Evolutionary conservation across 176 grass and related monocot genomes (phyloP), one percentile per base, ranked within the genome.

Genomic region (Calamus simplicifolius): DNA sequence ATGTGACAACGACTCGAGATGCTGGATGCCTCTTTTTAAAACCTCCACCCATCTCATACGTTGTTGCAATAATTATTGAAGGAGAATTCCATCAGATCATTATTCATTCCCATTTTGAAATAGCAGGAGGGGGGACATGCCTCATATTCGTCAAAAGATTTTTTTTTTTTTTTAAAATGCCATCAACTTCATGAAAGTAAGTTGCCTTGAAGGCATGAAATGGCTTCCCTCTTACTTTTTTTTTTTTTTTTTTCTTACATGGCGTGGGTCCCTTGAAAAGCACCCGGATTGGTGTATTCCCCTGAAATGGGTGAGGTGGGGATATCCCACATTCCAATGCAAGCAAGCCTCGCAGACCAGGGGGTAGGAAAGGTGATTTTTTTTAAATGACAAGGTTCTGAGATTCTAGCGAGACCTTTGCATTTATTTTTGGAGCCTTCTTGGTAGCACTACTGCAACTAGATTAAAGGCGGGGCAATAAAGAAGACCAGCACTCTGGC

Each of bases 61-160:
- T 59, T 6, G 57, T n/a, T 16, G 57, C 6, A 59, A 6, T 59
- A 29, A 59, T 18, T 30, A 28, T 8, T 14, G 12, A 17, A 17
- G 27, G 29, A 59, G 27, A 30, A 59, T n/a, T 59, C 27, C 57
- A 59, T n/a, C 26, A 27, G 26, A 59, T 59, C 18, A 59, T 30
- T 30, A 30, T 29, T 13, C 25, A n/a, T 15, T 29, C 31, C 31
- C 1, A 35, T 35, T 35, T 35, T 35, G 31, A 35, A 35, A 5
- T 0, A 7, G 31, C 8, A 7, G 1, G 30, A 6, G 30, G 0
- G 8, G 5, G 31, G 5, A 1, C 35, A 12, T 2, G 8, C 35
- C 8, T 10, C 35, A 43, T 43, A 13, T 12, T 43, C 12, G 35
- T 43, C 35, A 12, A 43, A 43, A 10, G 8, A 8, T 35, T 0